These are phyloP conservation scores for Protomyces lactucae-debilis DNA, from an alignment of 1,139 yeast species.

Conservation along the genomic window DNA sequence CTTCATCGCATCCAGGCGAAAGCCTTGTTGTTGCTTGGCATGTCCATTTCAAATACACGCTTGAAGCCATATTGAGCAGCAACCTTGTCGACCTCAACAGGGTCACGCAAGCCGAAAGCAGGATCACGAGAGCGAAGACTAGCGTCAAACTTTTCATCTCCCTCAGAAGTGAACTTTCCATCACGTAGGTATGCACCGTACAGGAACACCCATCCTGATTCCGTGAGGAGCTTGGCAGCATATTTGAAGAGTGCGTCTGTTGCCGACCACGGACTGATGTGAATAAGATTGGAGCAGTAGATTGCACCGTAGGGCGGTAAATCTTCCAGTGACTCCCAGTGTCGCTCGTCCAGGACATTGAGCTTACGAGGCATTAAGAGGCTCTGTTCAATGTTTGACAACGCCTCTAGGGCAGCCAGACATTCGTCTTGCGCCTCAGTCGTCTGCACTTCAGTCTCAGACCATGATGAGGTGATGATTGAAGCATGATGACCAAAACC, in stretches of 20 bases:
- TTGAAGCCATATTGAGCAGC: slow-evolving; percentile 4
- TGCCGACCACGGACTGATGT: slow-evolving; percentile 11
- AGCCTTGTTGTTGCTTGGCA: slow-evolving; percentile 8
- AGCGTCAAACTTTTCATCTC: slow-evolving; percentile 5
- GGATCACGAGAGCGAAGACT: slow-evolving; percentile 7
- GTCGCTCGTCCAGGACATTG: slow-evolving; percentile 14
- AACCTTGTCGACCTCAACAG: neutral
- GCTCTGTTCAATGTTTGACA: neutral
- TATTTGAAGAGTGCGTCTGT: slow-evolving; percentile 11
- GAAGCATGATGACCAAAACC: slow-evolving; percentile 19
- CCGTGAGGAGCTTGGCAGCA: neutral
- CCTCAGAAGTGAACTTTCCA: slow-evolving; percentile 4
- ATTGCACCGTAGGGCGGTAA: neutral
- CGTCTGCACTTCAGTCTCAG: neutral
- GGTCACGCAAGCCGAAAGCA: slow-evolving; percentile 9
- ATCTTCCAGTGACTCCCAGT: neutral
- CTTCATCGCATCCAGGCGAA: slow-evolving; percentile 5
- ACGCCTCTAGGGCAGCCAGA: neutral
- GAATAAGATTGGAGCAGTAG: slow-evolving; percentile 13
- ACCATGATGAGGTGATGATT: neutral
- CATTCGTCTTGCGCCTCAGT: slow-evolving; percentile 22
- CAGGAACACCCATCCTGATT: slow-evolving; percentile 1
- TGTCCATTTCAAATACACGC: neutral
- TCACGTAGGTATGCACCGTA: slow-evolving; percentile 20
- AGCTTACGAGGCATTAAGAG: slow-evolving; percentile 1